Conservation (phyloP, 768 basidiomycete genomes). For the Boletus fagicola region DNA sequence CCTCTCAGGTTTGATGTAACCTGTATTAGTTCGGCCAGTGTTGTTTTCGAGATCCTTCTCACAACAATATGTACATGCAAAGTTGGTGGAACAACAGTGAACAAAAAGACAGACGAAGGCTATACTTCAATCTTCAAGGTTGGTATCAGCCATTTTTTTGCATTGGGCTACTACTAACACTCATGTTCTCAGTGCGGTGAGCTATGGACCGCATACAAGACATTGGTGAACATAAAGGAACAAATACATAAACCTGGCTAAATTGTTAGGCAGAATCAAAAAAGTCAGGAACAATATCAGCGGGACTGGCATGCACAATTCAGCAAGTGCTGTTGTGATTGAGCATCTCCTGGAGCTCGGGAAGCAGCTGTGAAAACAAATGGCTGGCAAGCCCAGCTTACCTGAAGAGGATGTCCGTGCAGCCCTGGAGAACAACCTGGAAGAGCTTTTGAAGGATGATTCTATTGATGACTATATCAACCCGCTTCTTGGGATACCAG, state of each 20-base stretch:
- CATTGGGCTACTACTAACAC: neutral
- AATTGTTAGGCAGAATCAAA: neutral
- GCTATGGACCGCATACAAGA: neutral
- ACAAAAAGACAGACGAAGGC: neutral
- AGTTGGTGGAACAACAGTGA: neutral
- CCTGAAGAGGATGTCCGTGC: neutral
- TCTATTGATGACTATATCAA: constrained; percentile 21
- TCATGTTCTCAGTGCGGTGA: neutral
- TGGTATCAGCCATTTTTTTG: neutral
- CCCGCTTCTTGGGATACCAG: constrained; percentile 19
- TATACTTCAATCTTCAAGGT: neutral
- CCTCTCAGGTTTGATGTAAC: too few species aligned
- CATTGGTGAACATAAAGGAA: neutral
- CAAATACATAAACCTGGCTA: neutral
- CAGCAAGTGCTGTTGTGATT: neutral
- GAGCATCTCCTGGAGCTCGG: neutral
- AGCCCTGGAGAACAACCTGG: neutral
- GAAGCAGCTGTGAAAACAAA: neutral
- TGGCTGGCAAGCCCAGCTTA: neutral
- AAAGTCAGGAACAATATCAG: neutral
- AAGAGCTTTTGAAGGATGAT: neutral
- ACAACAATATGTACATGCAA: too few species aligned
- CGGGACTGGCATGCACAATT: neutral
- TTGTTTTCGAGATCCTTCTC: too few species aligned
- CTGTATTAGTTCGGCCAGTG: too few species aligned